phyloP scores from a whole-genome alignment of 805 yeast species.

The Candida boidinii region DNA sequence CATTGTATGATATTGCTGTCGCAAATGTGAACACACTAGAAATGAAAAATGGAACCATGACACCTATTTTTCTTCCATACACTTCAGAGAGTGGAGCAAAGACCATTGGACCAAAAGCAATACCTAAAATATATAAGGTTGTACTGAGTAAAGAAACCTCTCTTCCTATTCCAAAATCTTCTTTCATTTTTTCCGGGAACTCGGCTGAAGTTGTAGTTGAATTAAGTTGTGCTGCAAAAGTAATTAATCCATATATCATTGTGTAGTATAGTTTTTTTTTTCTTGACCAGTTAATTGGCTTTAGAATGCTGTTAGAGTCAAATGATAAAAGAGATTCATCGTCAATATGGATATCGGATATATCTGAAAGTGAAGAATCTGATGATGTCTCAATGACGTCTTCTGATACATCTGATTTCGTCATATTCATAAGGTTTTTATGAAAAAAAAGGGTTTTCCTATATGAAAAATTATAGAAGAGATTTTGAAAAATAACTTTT shows the following conservation, averaged over 20 bases:
- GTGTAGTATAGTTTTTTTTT: slow-evolving; percentile 29
- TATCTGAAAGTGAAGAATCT: too few relatives aligned
- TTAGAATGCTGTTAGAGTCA: slow-evolving; percentile 11
- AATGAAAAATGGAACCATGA: slow-evolving; percentile 31
- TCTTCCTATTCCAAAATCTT: slow-evolving; percentile 31
- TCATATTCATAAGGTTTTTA: too few relatives aligned
- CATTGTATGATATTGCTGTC: slow-evolving; percentile 39
- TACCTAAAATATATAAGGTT: slow-evolving; percentile 54
- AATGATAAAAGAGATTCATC: background rate
- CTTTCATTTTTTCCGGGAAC: slow-evolving; percentile 15
- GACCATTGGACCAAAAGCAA: slow-evolving; percentile 59
- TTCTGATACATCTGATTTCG: too few relatives aligned
- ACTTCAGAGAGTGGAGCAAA: slow-evolving; percentile 55
- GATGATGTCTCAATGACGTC: too few relatives aligned
- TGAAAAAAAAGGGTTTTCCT: too few relatives aligned
- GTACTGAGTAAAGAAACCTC: slow-evolving; percentile 45
- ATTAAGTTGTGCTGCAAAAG: slow-evolving; percentile 38
- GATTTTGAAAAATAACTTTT: too few relatives aligned
- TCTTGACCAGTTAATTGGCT: slow-evolving; percentile 28
- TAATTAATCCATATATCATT: slow-evolving; percentile 27
- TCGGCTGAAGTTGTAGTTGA: slow-evolving; percentile 39
- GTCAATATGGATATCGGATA: background rate
- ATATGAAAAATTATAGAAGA: too few relatives aligned
- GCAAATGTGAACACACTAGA: slow-evolving; percentile 38
- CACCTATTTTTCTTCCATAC: slow-evolving; percentile 33